Evolutionary conservation across 2,329 filamentous ascomycete species (phyloP), one percentile per base, ranked within the genome.

Genomic region (Penicillium sp.): DNA sequence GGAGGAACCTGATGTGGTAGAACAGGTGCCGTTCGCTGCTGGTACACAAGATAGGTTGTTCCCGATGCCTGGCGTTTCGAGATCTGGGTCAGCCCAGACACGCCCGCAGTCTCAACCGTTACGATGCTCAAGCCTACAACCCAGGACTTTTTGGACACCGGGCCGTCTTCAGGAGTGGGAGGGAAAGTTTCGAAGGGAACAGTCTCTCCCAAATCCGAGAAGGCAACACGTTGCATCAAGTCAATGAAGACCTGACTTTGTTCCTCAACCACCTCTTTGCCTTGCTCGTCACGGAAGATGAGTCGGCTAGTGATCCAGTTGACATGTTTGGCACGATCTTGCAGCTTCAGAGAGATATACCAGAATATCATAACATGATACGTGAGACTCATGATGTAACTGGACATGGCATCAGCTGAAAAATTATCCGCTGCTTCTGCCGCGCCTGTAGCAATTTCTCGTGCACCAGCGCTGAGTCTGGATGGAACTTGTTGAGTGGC

Each of bases 351-450:
- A 1, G 92, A 89, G 63, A 99, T 81, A 70, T 97, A 99, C 94
- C 94, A 99, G 70, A 96, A 97, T 1, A 92, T 89, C 62, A 99
- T 92, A 64, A 96, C 91, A 70, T 97, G 92, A 70, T 96, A 96
- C 8, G 93, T 93, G 50, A 97, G 79, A 1, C 92, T 89, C 72
- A 95, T 94, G 25, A 99, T 90, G 70, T 99, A 99, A 72, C 94
- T 89, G 4, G 92, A 92, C 48, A 96, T 80, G 61, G 94, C 90
- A 58, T 94, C 89, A 7, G 86, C 80, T 59, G 78, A 67, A 53
- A 77, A 75, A 50, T 60, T 69, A 53, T 73, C 75, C 55, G 69
- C 45, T 15, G 61, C 60, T 20, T 73, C 40, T 45, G 31, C 35
- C 26, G 23, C 33, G 6, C 31, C 26, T 7, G 26, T 27, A 22